Percentiles rank a stretch among this genome's conserved stretches.
phyloP scores from a whole-genome alignment of 345 rosid genomes.

The Triadica sebifera region DNA sequence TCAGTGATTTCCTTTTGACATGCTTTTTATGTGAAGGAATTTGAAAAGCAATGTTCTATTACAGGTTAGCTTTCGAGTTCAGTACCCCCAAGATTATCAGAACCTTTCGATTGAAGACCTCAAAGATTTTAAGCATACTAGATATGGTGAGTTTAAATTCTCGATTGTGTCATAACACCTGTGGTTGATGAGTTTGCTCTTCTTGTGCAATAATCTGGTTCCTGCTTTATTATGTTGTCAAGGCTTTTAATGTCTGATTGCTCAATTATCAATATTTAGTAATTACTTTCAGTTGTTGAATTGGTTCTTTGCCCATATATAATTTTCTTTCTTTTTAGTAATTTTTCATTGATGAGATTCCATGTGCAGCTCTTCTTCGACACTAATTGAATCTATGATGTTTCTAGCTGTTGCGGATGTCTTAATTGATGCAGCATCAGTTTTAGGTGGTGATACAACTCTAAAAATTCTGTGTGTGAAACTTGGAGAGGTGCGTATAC shows the following conservation, averaged over 20 bases:
- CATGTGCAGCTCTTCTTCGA: constrained; percentile 19
- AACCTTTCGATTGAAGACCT: constrained; percentile 90
- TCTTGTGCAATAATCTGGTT: neutral
- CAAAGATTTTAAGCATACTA: constrained; percentile 91
- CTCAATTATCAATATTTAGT: neutral
- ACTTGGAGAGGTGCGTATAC: constrained; percentile 71
- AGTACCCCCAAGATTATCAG: constrained; percentile 85
- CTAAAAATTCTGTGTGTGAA: constrained; percentile 79
- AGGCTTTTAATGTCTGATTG: neutral
- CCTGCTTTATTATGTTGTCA: neutral
- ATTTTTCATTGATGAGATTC: constrained; percentile 17
- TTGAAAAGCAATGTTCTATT: constrained; percentile 15
- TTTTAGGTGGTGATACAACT: constrained; percentile 85
- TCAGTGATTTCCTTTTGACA: neutral
- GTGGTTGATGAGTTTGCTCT: neutral
- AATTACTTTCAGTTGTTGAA: constrained; percentile 4
- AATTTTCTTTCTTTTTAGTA: neutral
- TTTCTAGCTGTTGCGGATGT: constrained; percentile 94
- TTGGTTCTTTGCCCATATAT: neutral
- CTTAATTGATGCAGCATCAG: constrained; percentile 82
- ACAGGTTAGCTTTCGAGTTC: constrained; percentile 95
- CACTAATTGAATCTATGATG: constrained; percentile 42
- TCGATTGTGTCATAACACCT: neutral
- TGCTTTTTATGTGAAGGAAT: neutral
- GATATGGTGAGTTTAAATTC: constrained; percentile 67